Percentiles rank a stretch among this genome's conserved stretches.
Evolutionary conservation across 495 filamentous ascomycete genomes (phyloP).

Genomic region (Thermochaetoides thermophila): DNA sequence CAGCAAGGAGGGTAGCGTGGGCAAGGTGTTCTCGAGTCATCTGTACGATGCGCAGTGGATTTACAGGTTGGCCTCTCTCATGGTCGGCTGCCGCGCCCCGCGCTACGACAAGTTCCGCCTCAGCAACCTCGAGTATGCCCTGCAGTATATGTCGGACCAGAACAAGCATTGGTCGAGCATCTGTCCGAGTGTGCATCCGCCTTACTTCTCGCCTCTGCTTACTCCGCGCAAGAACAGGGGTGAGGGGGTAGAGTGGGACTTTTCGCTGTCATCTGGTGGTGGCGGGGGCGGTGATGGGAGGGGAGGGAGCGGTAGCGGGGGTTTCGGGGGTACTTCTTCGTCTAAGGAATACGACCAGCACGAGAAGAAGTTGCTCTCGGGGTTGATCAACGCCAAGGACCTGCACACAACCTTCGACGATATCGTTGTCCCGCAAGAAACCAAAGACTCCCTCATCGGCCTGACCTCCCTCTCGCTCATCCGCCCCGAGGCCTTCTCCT

Average conservation of each 20-base stretch:
- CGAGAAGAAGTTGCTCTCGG: slow-evolving; percentile 69
- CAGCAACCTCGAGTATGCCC: slow-evolving; percentile 6
- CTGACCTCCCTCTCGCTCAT: slow-evolving; percentile 77
- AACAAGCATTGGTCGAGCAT: slow-evolving; percentile 14
- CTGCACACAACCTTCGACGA: slow-evolving; percentile 77
- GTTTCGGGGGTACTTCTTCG: slow-evolving; percentile 1
- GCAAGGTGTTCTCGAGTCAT: slow-evolving; percentile 4
- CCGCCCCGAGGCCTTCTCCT: slow-evolving; percentile 87
- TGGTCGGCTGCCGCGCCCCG: slow-evolving; percentile 12
- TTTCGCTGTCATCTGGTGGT: no score
- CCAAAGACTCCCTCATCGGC: slow-evolving; percentile 76
- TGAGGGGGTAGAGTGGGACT: not conserved
- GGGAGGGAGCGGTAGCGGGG: no score
- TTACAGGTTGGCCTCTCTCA: slow-evolving; percentile 14
- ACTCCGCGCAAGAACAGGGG: not conserved
- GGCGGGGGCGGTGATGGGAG: no score
- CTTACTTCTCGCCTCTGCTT: slow-evolving; percentile 19
- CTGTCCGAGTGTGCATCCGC: slow-evolving; percentile 8
- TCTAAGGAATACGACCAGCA: slow-evolving; percentile 33
- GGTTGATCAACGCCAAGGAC: slow-evolving; percentile 64
- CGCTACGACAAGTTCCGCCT: slow-evolving; percentile 6
- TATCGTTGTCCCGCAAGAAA: slow-evolving; percentile 66
- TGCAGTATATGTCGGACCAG: slow-evolving; percentile 12
- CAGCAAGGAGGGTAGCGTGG: slow-evolving; percentile 3
- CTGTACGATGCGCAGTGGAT: slow-evolving; percentile 22